phyloP scores from a whole-genome alignment of 2,329 filamentous ascomycete species.

The Cladosporium sp. region DNA sequence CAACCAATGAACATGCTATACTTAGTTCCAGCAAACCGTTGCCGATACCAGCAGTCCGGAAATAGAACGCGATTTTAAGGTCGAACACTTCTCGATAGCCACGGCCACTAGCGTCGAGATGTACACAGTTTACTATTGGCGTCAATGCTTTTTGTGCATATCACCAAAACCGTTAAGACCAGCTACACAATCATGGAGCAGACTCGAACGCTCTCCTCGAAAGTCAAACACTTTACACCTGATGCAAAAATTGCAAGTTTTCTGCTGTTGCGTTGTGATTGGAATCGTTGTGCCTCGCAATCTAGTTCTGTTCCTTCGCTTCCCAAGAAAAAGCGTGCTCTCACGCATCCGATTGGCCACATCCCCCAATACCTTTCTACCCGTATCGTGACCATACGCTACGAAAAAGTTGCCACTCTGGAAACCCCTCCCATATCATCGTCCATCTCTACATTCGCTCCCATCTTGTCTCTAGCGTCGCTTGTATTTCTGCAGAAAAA shows the following conservation, averaged over 20 bases:
- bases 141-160: too few species aligned
- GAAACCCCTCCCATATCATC: neutral
- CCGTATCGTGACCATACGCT: neutral
- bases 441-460: neutral
- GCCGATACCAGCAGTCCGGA: neutral
- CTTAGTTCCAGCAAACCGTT: neutral
- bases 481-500: slow-evolving; percentile 37
- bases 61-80: neutral
- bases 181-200: too few species aligned
- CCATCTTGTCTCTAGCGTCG: slow-evolving; percentile 21
- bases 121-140: too few species aligned
- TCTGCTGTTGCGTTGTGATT: too few species aligned
- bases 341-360: too few species aligned
- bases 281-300: neutral
- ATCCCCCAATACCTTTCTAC: too few species aligned
- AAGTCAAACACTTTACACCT: too few species aligned
- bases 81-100: neutral
- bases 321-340: too few species aligned
- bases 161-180: too few species aligned
- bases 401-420: neutral
- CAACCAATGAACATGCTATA: neutral
- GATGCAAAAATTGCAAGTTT: too few species aligned
- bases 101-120: neutral
- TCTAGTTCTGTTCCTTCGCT: neutral
- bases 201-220: too few species aligned